These are phyloP conservation scores for Solanum chiquidenum DNA, from an alignment of 257 asterid genomes.

Conservation along the genomic window DNA sequence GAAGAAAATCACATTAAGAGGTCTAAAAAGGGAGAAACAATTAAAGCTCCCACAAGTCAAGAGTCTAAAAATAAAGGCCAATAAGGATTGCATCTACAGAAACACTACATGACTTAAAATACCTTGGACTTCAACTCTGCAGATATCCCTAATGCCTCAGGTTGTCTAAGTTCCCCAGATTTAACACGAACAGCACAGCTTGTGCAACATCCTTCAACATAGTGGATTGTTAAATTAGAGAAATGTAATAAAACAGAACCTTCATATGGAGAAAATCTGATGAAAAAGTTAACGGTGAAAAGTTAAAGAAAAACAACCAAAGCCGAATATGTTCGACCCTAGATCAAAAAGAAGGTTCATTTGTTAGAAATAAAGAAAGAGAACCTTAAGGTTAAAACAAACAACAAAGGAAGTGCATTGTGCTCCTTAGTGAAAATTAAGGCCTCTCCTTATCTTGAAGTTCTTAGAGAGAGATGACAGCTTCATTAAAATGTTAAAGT, in stretches of 20 bases:
- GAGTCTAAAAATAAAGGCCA: not conserved
- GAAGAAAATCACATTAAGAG: not conserved
- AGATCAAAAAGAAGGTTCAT: not conserved
- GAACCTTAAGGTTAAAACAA: not conserved
- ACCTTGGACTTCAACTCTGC: conserved; percentile 77
- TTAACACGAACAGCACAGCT: conserved; percentile 94
- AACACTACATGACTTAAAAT: not conserved
- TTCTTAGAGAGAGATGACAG: not conserved
- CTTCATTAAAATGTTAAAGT: not conserved
- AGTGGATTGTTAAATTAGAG: not conserved
- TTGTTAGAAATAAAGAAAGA: not conserved
- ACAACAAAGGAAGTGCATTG: not conserved
- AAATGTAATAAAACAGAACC: not conserved
- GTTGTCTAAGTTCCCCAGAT: conserved; percentile 88
- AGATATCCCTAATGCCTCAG: conserved; percentile 93
- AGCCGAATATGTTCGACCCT: not conserved
- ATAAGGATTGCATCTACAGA: not conserved
- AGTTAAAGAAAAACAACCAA: not conserved
- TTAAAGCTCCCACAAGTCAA: not conserved
- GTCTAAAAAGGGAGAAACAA: not conserved
- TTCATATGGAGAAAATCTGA: not conserved
- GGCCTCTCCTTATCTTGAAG: not conserved
- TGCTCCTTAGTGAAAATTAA: not conserved
- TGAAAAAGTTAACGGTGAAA: not conserved
- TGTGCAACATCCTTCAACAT: conserved; percentile 80